Evolutionary conservation across 2,329 filamentous ascomycete species (phyloP).

Genomic region (Fusarium torreyae): DNA sequence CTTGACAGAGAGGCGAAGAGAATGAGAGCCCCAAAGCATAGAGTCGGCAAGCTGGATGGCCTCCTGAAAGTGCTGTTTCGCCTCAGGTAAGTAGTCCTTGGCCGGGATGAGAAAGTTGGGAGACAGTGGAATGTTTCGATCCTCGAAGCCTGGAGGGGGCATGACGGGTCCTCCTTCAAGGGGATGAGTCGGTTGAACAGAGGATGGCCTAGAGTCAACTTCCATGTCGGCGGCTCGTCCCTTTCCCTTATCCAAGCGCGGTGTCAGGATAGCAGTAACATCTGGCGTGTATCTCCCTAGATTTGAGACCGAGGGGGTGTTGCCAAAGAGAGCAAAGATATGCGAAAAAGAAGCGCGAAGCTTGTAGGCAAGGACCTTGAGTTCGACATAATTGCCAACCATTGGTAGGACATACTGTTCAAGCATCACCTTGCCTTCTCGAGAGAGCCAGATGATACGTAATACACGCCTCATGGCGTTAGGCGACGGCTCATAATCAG

Average conservation of each 20-base stretch:
- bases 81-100: slow-evolving; percentile 85
- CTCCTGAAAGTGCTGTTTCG: slow-evolving; percentile 84
- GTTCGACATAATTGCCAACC: slow-evolving; percentile 82
- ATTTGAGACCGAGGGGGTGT: slow-evolving; percentile 82
- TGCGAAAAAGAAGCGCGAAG: slow-evolving; percentile 95
- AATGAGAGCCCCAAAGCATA: slow-evolving; percentile 88
- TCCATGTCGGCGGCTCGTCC: slow-evolving; percentile 63
- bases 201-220: slow-evolving; percentile 58
- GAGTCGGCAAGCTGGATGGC: slow-evolving; percentile 81
- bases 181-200: slow-evolving; percentile 64
- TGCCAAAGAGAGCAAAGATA: slow-evolving; percentile 96
- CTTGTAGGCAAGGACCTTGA: slow-evolving; percentile 92
- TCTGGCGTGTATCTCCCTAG: slow-evolving; percentile 69
- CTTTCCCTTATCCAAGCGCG: slow-evolving; percentile 63
- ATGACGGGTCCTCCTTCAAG: slow-evolving; percentile 73
- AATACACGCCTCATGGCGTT: slow-evolving; percentile 85
- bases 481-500: slow-evolving; percentile 84
- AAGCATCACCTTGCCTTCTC: slow-evolving; percentile 90
- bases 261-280: slow-evolving; percentile 56
- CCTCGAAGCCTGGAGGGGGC: slow-evolving; percentile 69
- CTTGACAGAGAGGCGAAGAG: slow-evolving; percentile 88
- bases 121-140: slow-evolving; percentile 57
- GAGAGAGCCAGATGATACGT: slow-evolving; percentile 95
- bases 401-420: slow-evolving; percentile 90
- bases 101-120: slow-evolving; percentile 86